These are phyloP conservation scores for Amaranthus tricolor DNA, from an alignment of 179 eudicot genomes.

Conservation along the genomic window DNA sequence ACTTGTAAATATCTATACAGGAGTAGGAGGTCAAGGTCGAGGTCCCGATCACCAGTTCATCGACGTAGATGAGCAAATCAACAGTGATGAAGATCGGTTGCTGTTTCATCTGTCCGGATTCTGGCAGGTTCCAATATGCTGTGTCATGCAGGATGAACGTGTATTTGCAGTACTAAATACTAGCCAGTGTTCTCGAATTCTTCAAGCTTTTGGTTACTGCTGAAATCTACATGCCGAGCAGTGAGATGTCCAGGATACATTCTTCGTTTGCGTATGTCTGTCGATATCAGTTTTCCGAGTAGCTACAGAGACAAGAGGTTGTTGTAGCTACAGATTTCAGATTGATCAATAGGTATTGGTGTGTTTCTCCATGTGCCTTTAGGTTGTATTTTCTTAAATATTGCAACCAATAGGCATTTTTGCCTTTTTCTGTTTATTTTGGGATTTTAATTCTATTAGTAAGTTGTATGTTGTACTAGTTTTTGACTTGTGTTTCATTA, in stretches of 20 bases:
- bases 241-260: not conserved
- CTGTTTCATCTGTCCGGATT: not conserved
- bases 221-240: not conserved
- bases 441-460: too few relatives aligned
- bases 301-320: not conserved
- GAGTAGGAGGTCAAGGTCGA: constrained; percentile 70
- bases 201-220: not conserved
- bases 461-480: too few relatives aligned
- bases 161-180: not conserved
- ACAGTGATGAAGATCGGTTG: not conserved
- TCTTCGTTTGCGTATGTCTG: not conserved
- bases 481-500: too few relatives aligned
- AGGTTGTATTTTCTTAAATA: not conserved
- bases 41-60: constrained; percentile 79
- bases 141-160: not conserved
- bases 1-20: constrained; percentile 35
- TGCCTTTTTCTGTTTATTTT: too few relatives aligned
- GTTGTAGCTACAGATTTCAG: not conserved
- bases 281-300: too few relatives aligned
- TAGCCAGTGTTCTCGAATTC: not conserved
- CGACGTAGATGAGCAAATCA: constrained; percentile 33
- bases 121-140: not conserved
- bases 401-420: too few relatives aligned
- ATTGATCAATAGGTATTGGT: not conserved
- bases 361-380: not conserved